Conservation (phyloP, 2,329 filamentous ascomycete species). For the Elsinoe batatas region DNA sequence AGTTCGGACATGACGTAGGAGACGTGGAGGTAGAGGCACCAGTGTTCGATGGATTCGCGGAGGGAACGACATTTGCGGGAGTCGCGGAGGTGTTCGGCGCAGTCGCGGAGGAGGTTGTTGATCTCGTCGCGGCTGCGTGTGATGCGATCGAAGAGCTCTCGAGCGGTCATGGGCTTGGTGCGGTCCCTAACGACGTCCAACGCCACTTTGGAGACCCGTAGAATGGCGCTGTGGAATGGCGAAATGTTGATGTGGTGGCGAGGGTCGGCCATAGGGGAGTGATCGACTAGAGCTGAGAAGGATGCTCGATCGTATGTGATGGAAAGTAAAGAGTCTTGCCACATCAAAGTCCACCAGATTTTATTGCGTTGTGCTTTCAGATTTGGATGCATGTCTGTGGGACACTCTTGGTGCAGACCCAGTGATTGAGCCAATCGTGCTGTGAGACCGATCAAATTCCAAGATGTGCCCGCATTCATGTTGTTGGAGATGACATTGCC, state of each 20-base stretch:
- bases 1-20: constrained; percentile 55
- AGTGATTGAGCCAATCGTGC: constrained; percentile 51
- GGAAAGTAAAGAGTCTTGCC: constrained; percentile 55
- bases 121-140: constrained; percentile 49
- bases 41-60: constrained; percentile 49
- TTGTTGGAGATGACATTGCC: constrained; percentile 53
- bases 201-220: constrained; percentile 46
- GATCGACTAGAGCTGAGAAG: constrained; percentile 44
- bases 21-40: constrained; percentile 51
- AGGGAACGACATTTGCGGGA: constrained; percentile 38
- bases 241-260: constrained; percentile 33
- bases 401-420: constrained; percentile 50
- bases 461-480: constrained; percentile 56
- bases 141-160: constrained; percentile 43
- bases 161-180: constrained; percentile 44
- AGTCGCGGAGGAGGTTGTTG: constrained; percentile 48
- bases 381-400: constrained; percentile 42
- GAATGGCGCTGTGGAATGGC: constrained; percentile 50
- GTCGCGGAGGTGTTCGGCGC: constrained; percentile 48
- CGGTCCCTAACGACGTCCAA: constrained; percentile 52
- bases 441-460: constrained; percentile 51
- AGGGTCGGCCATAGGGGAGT: constrained; percentile 34
- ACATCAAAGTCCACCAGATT: constrained; percentile 50
- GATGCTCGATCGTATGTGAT: constrained; percentile 53
- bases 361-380: constrained; percentile 31